Percentiles rank a stretch among this genome's conserved stretches.
Evolutionary conservation across 176 grass and related monocot genomes (phyloP).

Genomic region (Carex myosuroides): DNA sequence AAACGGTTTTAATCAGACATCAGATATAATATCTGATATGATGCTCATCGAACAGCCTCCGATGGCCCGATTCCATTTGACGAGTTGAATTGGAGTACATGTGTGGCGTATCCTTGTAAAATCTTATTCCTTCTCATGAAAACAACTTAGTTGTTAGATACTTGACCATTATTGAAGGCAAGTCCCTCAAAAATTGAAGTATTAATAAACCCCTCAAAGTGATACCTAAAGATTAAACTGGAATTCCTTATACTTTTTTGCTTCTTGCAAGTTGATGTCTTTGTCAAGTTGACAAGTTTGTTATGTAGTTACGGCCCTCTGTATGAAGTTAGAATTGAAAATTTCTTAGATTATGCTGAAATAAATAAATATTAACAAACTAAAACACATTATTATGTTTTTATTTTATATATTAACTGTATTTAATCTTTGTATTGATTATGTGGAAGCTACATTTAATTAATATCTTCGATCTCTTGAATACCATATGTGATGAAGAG

Average conservation of each 20-base stretch:
- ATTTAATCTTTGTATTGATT: background rate
- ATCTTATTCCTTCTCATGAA: background rate
- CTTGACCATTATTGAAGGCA: background rate
- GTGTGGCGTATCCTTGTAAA: background rate
- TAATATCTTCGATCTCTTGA: background rate
- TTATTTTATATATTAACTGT: background rate
- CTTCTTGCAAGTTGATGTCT: background rate
- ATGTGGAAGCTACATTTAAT: background rate
- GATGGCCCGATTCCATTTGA: background rate
- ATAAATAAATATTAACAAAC: background rate
- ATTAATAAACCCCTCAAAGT: background rate
- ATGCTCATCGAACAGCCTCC: no score
- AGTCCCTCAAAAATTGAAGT: background rate
- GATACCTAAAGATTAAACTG: background rate
- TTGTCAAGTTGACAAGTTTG: no score
- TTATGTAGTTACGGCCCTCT: no score
- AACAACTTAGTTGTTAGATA: background rate
- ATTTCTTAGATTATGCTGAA: background rate
- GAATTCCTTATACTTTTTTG: background rate
- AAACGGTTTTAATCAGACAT: no score
- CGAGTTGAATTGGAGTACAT: background rate
- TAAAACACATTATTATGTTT: background rate
- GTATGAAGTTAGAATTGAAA: no score
- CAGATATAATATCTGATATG: no score
- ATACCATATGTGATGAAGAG: background rate